phyloP scores from a whole-genome alignment of 768 basidiomycete genomes.

The Suillus plorans region DNA sequence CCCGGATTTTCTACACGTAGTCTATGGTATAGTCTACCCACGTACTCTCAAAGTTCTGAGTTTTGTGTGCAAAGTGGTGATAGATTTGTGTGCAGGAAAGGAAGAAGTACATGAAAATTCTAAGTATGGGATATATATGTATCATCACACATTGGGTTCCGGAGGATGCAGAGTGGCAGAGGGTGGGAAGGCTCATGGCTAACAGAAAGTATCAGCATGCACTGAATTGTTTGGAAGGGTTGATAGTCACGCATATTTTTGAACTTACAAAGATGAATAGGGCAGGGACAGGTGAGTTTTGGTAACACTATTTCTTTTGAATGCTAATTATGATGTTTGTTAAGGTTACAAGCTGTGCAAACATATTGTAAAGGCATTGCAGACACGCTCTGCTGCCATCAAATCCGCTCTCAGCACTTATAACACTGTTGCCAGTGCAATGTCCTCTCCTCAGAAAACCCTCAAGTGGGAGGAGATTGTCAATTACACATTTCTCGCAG shows the following conservation, averaged over 20 bases:
- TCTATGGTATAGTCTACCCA: neutral
- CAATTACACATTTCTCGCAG: constrained; percentile 11
- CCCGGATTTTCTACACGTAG: neutral
- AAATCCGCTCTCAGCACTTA: constrained; percentile 12
- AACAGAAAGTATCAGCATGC: constrained; percentile 9
- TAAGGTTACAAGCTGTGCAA: constrained; percentile 5
- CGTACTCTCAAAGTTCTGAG: constrained; percentile 1
- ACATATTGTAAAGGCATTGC: constrained; percentile 8
- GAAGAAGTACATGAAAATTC: too few relatives aligned
- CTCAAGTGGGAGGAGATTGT: constrained; percentile 22
- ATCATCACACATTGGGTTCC: constrained; percentile 10
- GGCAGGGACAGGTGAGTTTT: constrained; percentile 15
- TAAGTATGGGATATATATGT: too few relatives aligned
- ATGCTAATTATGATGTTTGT: neutral
- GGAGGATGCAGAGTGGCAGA: constrained; percentile 14
- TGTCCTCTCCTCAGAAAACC: constrained; percentile 1
- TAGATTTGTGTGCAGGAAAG: too few relatives aligned
- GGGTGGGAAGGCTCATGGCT: neutral
- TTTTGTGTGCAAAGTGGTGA: too few relatives aligned
- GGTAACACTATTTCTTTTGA: neutral
- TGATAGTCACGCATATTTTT: constrained; percentile 17
- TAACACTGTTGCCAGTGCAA: neutral
- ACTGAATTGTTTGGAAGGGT: constrained; percentile 15
- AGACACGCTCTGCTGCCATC: constrained; percentile 11
- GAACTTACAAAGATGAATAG: constrained; percentile 23